These are phyloP conservation scores for Amanita molliuscula DNA, from an alignment of 768 basidiomycete genomes.

Conservation along the genomic window DNA sequence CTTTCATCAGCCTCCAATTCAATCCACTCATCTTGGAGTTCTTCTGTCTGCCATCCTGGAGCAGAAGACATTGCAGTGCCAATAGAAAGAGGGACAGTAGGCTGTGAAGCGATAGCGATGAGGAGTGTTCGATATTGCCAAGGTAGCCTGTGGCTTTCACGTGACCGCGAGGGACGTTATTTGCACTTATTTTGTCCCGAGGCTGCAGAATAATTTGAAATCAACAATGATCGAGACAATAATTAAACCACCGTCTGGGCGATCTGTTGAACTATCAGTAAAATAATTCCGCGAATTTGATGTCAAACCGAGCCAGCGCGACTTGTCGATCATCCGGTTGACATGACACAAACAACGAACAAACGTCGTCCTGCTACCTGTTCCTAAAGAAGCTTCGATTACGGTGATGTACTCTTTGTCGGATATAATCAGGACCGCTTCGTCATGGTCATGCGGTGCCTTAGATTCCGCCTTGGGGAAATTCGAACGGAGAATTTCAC, in stretches of 20 bases:
- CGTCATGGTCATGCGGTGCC: too few species aligned
- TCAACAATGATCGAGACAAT: not conserved
- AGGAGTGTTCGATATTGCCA: not conserved
- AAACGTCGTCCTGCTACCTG: not conserved
- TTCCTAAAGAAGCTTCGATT: not conserved
- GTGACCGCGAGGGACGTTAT: conserved; percentile 4
- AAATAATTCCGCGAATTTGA: conserved; percentile 5
- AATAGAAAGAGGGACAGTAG: not conserved
- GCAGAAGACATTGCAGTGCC: conserved; percentile 20
- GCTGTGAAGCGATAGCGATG: conserved; percentile 1
- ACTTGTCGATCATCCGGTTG: not conserved
- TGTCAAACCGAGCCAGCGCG: not conserved
- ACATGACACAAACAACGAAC: not conserved
- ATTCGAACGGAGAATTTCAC: too few species aligned
- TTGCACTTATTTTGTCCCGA: not conserved
- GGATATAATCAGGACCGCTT: not conserved
- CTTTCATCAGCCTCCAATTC: conserved; percentile 42
- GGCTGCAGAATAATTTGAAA: not conserved
- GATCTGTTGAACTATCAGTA: not conserved
- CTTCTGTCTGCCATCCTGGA: conserved; percentile 83
- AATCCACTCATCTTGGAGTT: conserved; percentile 88
- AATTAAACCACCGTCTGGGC: not conserved
- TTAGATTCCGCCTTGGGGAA: too few species aligned
- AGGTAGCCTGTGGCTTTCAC: not conserved
- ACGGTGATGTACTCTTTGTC: not conserved